Percentiles rank a stretch among this genome's conserved stretches.
These are phyloP conservation scores for Fraxinus pennsylvanica DNA, from an alignment of 257 asterid species.

Conservation along the genomic window DNA sequence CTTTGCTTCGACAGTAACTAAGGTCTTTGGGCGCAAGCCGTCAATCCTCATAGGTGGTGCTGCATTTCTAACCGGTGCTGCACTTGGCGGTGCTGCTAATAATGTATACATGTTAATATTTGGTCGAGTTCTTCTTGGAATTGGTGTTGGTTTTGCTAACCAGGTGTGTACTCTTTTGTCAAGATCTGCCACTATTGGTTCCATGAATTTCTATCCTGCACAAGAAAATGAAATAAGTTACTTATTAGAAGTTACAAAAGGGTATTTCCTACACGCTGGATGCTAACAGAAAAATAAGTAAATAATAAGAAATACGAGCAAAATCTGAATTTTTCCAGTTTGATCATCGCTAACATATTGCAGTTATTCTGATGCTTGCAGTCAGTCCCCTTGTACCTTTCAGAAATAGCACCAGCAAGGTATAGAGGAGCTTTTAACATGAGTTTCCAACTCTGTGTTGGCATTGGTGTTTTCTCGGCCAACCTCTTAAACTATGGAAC, in stretches of 20 bases:
- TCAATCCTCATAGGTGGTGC: constrained; percentile 26
- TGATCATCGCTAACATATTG: not conserved
- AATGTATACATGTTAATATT: constrained; percentile 39
- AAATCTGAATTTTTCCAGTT: not conserved
- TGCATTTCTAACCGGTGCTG: constrained; percentile 23
- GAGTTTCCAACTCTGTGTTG: constrained; percentile 56
- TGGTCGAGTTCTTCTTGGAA: constrained; percentile 40
- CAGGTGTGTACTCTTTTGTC: constrained; percentile 27
- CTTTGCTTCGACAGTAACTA: constrained; percentile 15
- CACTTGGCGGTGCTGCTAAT: constrained; percentile 29
- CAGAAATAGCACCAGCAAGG: constrained; percentile 70
- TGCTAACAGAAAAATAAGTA: not conserved
- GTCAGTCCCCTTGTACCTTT: constrained; percentile 67
- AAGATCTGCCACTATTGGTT: no score
- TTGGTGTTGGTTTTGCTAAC: constrained; percentile 48
- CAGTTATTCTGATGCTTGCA: constrained; percentile 16
- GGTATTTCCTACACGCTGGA: no score
- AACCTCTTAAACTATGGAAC: constrained; percentile 52
- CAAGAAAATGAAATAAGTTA: no score
- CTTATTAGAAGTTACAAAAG: no score
- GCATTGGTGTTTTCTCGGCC: constrained; percentile 51
- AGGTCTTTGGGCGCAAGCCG: constrained; percentile 25
- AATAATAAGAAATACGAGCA: not conserved
- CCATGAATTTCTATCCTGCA: no score
- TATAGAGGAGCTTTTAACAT: constrained; percentile 65